phyloP scores from a whole-genome alignment of 495 filamentous ascomycete genomes.

The Glarea lozoyensis region DNA sequence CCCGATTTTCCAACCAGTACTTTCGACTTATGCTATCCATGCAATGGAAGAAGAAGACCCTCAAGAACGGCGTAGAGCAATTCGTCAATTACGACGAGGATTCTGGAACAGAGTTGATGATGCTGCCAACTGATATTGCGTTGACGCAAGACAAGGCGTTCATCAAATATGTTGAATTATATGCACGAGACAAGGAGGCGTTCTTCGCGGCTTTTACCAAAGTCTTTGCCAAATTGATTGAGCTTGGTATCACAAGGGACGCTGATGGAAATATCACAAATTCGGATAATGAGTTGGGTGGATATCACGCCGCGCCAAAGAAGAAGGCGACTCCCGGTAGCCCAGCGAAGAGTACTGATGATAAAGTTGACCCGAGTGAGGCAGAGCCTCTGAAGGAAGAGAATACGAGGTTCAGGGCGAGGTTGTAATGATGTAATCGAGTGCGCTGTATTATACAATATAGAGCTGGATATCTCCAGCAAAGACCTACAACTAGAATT shows the following conservation, averaged over 20 bases:
- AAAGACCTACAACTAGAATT: constrained; percentile 5
- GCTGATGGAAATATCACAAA: constrained; percentile 38
- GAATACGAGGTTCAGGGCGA: constrained; percentile 23
- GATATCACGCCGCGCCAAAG: constrained; percentile 50
- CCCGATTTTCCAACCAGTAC: constrained; percentile 55
- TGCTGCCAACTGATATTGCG: constrained; percentile 37
- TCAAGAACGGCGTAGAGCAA: constrained; percentile 44
- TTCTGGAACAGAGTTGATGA: constrained; percentile 47
- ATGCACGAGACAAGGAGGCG: constrained; percentile 49
- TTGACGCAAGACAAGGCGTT: constrained; percentile 28
- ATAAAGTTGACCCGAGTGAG: constrained; percentile 17
- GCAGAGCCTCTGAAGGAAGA: constrained; percentile 20
- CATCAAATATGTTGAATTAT: constrained; percentile 44
- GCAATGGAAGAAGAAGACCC: constrained; percentile 44
- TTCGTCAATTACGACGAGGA: constrained; percentile 54
- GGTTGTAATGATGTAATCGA: constrained; percentile 16
- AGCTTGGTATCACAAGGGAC: constrained; percentile 50
- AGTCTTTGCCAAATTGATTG: constrained; percentile 53
- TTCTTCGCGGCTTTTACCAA: constrained; percentile 54
- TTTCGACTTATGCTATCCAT: constrained; percentile 45
- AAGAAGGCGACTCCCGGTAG: constrained; percentile 41
- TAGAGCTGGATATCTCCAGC: neutral
- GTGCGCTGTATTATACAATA: neutral
- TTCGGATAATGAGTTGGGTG: constrained; percentile 42
- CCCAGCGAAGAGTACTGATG: constrained; percentile 23